Evolutionary conservation across 139 green algal genomes (phyloP).

Genomic region (Ulvella scutata): DNA sequence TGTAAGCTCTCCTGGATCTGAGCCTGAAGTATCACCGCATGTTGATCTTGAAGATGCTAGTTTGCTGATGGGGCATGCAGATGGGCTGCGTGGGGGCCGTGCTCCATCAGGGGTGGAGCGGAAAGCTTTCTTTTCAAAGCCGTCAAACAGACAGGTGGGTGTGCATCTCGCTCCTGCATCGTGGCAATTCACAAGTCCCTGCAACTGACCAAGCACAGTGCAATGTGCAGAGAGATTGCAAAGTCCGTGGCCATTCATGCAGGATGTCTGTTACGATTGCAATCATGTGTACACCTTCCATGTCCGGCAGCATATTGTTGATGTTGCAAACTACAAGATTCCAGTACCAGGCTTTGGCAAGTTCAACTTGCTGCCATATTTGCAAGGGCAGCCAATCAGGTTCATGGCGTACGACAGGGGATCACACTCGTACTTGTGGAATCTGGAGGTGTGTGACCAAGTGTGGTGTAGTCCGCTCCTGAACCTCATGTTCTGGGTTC

Average conservation of each 20-base stretch:
- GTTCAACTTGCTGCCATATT: background rate
- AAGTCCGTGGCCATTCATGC: too few relatives aligned
- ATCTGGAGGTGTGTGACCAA: background rate
- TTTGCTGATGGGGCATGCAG: background rate
- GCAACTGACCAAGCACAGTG: too few relatives aligned
- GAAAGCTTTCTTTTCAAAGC: background rate
- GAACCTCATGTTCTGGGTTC: background rate
- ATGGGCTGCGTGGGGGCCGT: background rate
- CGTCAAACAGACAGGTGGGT: background rate
- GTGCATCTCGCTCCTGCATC: background rate
- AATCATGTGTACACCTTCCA: conserved; percentile 2
- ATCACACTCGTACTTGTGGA: background rate
- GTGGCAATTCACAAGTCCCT: too few relatives aligned
- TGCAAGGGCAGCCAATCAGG: background rate
- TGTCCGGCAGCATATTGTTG: background rate
- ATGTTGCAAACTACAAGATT: background rate
- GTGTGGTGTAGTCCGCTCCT: background rate
- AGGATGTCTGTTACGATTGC: background rate
- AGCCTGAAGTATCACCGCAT: background rate
- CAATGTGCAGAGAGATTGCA: too few relatives aligned
- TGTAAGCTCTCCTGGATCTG: background rate
- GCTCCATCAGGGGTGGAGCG: background rate
- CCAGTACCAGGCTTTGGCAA: background rate
- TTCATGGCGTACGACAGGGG: background rate
- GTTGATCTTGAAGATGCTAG: background rate